phyloP scores from a whole-genome alignment of 352 stramenopile species.

The Phytophthora tentaculata region DNA sequence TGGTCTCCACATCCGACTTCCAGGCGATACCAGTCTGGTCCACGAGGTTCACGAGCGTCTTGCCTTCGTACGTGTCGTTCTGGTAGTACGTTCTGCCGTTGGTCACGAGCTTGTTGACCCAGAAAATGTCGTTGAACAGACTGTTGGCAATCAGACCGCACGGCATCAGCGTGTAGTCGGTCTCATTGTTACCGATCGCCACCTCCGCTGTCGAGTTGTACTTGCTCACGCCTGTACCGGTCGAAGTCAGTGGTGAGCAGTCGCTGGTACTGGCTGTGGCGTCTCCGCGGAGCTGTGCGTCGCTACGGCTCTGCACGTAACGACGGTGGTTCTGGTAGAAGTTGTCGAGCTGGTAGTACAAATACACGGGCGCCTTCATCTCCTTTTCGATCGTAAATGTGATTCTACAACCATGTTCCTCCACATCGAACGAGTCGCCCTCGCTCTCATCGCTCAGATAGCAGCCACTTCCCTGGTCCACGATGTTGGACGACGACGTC shows the following conservation, averaged over 20 bases:
- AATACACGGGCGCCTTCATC: slow-evolving; percentile 96
- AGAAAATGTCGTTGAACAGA: slow-evolving; percentile 97
- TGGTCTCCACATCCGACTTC: slow-evolving; percentile 95
- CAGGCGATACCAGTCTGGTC: slow-evolving; percentile 97
- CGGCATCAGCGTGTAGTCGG: slow-evolving; percentile 92
- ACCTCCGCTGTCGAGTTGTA: slow-evolving; percentile 74
- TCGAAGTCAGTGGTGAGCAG: slow-evolving; percentile 84
- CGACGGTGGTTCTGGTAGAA: slow-evolving; percentile 99
- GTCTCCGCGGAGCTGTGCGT: slow-evolving; percentile 89
- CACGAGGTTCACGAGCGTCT: slow-evolving; percentile 86
- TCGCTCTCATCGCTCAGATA: slow-evolving; percentile 64
- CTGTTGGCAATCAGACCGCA: slow-evolving; percentile 99
- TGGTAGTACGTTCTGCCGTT: slow-evolving; percentile 65
- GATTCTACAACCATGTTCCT: slow-evolving; percentile 72
- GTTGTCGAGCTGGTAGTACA: slow-evolving; percentile 99
- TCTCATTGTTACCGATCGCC: slow-evolving; percentile 46
- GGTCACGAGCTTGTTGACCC: slow-evolving; percentile 76
- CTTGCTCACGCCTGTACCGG: slow-evolving; percentile 47
- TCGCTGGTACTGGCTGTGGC: slow-evolving; percentile 62
- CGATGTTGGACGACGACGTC: slow-evolving; percentile 63
- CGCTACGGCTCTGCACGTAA: slow-evolving; percentile 92
- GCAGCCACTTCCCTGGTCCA: slow-evolving; percentile 63
- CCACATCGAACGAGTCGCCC: slow-evolving; percentile 71
- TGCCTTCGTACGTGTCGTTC: slow-evolving; percentile 55
- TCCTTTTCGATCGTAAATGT: slow-evolving; percentile 91